Evolutionary conservation across 1,284 basidiomycete genomes (phyloP), one percentile per base, ranked within the genome.

Genomic region (Earliella scabrosa): DNA sequence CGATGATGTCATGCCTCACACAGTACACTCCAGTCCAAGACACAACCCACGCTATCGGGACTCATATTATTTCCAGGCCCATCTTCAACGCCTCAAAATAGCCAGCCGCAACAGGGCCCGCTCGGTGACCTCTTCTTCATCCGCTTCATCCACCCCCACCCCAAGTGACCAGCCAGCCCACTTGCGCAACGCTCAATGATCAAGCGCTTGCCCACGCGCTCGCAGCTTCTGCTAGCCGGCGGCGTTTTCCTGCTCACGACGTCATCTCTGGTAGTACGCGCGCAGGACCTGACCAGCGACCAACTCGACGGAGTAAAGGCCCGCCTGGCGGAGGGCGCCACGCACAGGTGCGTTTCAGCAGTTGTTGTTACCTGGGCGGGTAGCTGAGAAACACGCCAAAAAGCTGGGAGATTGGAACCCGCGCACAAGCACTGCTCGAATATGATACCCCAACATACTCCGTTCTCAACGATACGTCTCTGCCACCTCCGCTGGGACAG

Each of bases 361-460:
- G 29, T 31, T n/a, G n/a, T n/a, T n/a, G n/a, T n/a, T n/a, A n/a
- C n/a, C n/a, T n/a, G n/a, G n/a, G n/a, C n/a, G n/a, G n/a, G n/a
- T n/a, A n/a, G n/a, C n/a, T n/a, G n/a, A n/a, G n/a, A n/a, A n/a
- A n/a, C 31, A 32, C 31, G 7, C 23, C 20, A 10, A 34, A 7
- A 9, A 92, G 89, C 65, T 94, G 92, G 92, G 92, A 94, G 68
- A 79, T 92, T 43, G 92, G 92, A n/a, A 90, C 90, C 1, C 80
- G 85, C 43, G 76, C 86, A 4, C 78, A 93, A 71, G 84, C 92
- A 0, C 79, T 92, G 48, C 75, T 89, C 47, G 90, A 93, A 69
- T 77, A 82, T 58, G 80, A 87, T 63, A 82, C 86, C 29, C 83
- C 87, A 0, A 63, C 74, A 14, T 83, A 84, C 64, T 87, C 87